Base-by-base conservation (phyloP, 129 eudicot species). In the Tagetes erecta region DNA sequence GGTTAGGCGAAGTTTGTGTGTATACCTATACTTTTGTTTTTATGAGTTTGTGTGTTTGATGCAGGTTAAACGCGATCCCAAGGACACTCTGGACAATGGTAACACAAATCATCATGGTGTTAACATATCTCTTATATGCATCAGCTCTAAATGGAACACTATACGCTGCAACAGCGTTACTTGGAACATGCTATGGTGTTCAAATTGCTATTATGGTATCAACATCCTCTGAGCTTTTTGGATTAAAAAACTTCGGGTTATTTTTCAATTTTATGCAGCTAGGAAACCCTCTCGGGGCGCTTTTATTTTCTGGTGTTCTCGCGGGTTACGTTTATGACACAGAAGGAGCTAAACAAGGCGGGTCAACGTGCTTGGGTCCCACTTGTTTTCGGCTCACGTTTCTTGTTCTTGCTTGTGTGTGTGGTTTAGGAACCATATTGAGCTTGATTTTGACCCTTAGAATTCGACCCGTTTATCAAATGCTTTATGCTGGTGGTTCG, bases 401-500 rank as follows among this genome's bases (percentile, higher is more conserved):
- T 80, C 68, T 85, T 12, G 84, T 94, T 65, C 83, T 94, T 49
- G 96, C 99, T 46, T 93, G 99, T 50, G 84, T 85, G 30, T 88
- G 90, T 73, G 91, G 91, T 39, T 8, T 94, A 30, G 97, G 99
- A 20, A 80, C 99, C 35, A 12, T 91, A 42, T 78, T 94, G 87
- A 81, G 94, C 70, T 67, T 94, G 62, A 52, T 94, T 45, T 86
- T 94, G 36, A 94, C 97, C 1, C 41, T 91, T 42, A 80, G 99
- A 64, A 94, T 94, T 52, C 84, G 87, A 69, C 99, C 99, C 3
- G 99, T 94, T 71, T 94, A 94, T 72, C 99, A 91, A 55, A 91
- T 87, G 97, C 95, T 93, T 74, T 93, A 93, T 64, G 90, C 97
- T 64, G 97, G 89, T 51, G 96, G 98, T 50, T 94, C 99, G 39